phyloP scores from a whole-genome alignment of 2,329 filamentous ascomycete species.

The Aureobasidium sp. region DNA sequence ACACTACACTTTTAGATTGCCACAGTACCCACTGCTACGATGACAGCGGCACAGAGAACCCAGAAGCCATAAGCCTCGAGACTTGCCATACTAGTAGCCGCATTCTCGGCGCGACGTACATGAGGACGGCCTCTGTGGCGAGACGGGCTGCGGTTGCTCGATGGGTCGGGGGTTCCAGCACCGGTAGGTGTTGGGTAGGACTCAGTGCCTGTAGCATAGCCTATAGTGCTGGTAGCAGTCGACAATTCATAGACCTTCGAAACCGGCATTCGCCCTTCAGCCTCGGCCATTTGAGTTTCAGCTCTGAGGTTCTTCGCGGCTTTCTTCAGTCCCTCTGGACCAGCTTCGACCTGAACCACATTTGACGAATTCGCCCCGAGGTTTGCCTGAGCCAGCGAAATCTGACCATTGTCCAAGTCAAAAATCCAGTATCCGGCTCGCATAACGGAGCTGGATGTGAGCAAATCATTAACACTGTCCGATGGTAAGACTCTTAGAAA shows the following conservation, averaged over 20 bases:
- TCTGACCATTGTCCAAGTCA: conserved; percentile 28
- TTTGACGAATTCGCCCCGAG: not conserved
- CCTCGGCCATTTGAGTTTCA: not conserved
- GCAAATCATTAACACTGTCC: not conserved
- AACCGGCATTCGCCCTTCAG: not conserved
- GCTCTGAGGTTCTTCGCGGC: not conserved
- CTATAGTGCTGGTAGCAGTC: not conserved
- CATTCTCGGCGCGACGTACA: not conserved
- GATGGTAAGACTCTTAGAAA: not conserved
- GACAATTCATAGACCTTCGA: not conserved
- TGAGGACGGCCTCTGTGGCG: not conserved
- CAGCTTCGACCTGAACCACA: not conserved
- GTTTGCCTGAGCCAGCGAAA: conserved; percentile 24
- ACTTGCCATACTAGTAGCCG: not conserved
- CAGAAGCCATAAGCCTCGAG: not conserved
- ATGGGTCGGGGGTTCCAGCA: not conserved
- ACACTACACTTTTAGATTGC: not conserved
- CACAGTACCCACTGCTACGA: not conserved
- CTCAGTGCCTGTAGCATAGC: not conserved
- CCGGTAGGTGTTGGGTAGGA: not conserved
- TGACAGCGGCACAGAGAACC: not conserved
- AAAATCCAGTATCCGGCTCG: conserved; percentile 28
- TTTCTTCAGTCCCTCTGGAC: not conserved
- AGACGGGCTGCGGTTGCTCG: not conserved
- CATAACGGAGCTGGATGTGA: conserved; percentile 24